Evolutionary conservation across 495 filamentous ascomycete genomes (phyloP).

Genomic region (Aspergillus baeticus): DNA sequence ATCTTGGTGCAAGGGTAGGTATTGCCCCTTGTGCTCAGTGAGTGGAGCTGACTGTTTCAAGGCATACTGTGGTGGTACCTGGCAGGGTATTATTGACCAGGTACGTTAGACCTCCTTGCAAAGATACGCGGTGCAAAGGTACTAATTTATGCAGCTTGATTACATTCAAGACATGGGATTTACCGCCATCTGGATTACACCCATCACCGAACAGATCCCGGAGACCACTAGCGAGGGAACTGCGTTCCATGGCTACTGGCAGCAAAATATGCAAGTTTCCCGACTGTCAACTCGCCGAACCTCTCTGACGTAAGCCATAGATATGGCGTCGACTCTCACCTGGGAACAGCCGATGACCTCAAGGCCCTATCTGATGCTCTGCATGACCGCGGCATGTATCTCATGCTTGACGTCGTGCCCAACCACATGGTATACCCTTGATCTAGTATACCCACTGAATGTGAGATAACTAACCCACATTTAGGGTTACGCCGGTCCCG

Average conservation of each 20-base stretch:
- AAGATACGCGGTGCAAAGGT: not conserved
- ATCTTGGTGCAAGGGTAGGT: slow-evolving; percentile 40
- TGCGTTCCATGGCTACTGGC: not conserved
- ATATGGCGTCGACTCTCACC: slow-evolving; percentile 61
- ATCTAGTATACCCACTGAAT: no score
- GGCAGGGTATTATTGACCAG: slow-evolving; percentile 67
- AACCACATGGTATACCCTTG: slow-evolving; percentile 65
- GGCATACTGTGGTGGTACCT: slow-evolving; percentile 75
- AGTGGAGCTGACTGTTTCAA: slow-evolving; percentile 1
- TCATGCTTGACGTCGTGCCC: slow-evolving; percentile 81
- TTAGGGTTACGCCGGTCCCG: slow-evolving; percentile 56
- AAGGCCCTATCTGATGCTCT: slow-evolving; percentile 55
- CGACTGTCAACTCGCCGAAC: not conserved
- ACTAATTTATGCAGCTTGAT: slow-evolving; percentile 36
- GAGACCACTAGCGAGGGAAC: slow-evolving; percentile 49
- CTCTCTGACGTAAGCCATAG: slow-evolving; percentile 13
- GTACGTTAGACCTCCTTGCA: slow-evolving; percentile 26
- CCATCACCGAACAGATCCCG: slow-evolving; percentile 62
- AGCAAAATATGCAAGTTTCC: slow-evolving; percentile 43
- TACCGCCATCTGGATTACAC: slow-evolving; percentile 81
- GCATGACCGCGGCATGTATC: slow-evolving; percentile 63
- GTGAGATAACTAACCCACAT: not conserved
- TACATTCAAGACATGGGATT: slow-evolving; percentile 76
- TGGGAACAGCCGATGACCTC: slow-evolving; percentile 64
- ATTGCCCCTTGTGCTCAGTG: not conserved